These are phyloP conservation scores for Candida hispaniensis DNA, from an alignment of 805 yeast genomes.

Conservation along the genomic window DNA sequence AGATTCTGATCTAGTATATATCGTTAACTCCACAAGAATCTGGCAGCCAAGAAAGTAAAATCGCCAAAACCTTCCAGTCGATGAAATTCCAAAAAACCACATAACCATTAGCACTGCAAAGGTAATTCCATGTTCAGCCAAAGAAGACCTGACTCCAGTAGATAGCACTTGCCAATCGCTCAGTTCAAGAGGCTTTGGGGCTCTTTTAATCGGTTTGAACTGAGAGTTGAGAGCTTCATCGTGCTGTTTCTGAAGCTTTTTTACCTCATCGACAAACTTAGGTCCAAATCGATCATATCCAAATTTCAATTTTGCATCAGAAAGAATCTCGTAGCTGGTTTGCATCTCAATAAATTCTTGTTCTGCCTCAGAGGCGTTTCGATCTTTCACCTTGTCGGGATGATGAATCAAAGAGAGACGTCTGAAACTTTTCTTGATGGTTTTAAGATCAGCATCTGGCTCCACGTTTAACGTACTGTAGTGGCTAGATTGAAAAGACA, in stretches of 20 bases:
- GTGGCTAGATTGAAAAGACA: conserved; percentile 17
- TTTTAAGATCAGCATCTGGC: conserved; percentile 18
- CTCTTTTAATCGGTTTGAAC: background rate
- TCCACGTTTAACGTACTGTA: conserved; percentile 22
- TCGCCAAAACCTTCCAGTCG: conserved; percentile 23
- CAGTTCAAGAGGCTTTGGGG: background rate
- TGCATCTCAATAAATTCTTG: conserved; percentile 42
- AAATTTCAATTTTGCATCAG: conserved; percentile 67
- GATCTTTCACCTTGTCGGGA: conserved; percentile 29
- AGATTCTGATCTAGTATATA: conserved; percentile 21
- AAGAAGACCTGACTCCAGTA: conserved; percentile 15
- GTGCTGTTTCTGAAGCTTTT: conserved; percentile 6
- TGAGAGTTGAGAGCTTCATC: conserved; percentile 13
- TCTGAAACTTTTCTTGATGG: conserved; percentile 21
- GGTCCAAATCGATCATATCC: conserved; percentile 78
- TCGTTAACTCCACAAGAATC: conserved; percentile 20
- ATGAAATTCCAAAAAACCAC: conserved; percentile 19
- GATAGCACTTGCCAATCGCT: conserved; percentile 12
- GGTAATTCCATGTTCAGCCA: conserved; percentile 18
- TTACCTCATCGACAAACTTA: conserved; percentile 35
- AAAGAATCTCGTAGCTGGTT: conserved; percentile 63
- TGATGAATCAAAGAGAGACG: conserved; percentile 24
- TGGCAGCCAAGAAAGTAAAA: conserved; percentile 19
- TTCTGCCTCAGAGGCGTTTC: conserved; percentile 17
- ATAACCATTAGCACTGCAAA: conserved; percentile 18